Percentiles rank a stretch among this genome's conserved stretches.
Conservation (phyloP, 768 basidiomycete genomes). For the Gyrodon lividus region DNA sequence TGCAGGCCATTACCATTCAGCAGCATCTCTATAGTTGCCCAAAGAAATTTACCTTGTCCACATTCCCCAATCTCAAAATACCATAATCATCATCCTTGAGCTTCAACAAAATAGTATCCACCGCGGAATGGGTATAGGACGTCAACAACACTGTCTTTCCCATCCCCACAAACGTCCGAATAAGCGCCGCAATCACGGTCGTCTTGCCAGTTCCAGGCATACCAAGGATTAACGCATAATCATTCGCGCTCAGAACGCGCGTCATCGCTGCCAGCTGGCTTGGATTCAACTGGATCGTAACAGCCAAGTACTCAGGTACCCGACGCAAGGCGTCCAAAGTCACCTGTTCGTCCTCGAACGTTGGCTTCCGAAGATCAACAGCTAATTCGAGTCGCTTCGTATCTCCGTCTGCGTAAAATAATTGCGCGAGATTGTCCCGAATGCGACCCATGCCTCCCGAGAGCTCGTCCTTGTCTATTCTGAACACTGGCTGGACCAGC, state of each 20-base stretch:
- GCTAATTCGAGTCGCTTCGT: slow-evolving; percentile 64
- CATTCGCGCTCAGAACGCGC: slow-evolving; percentile 73
- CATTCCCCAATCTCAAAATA: slow-evolving; percentile 84
- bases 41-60: slow-evolving; percentile 70
- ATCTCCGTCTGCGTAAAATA: slow-evolving; percentile 84
- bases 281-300: slow-evolving; percentile 53
- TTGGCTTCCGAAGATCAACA: slow-evolving; percentile 75
- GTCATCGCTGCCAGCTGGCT: slow-evolving; percentile 72
- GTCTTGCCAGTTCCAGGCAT: slow-evolving; percentile 99
- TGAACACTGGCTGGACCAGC: slow-evolving; percentile 48
- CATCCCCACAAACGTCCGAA: slow-evolving; percentile 70
- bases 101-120: slow-evolving; percentile 94
- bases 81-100: slow-evolving; percentile 64
- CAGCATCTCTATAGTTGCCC: neutral
- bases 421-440: slow-evolving; percentile 83
- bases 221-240: slow-evolving; percentile 91
- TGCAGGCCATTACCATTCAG: neutral
- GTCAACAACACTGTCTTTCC: slow-evolving; percentile 89
- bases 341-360: slow-evolving; percentile 46
- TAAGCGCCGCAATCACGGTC: slow-evolving; percentile 87
- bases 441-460: slow-evolving; percentile 84
- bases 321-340: slow-evolving; percentile 13
- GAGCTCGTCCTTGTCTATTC: slow-evolving; percentile 94
- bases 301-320: slow-evolving; percentile 30
- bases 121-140: slow-evolving; percentile 96